phyloP scores from a whole-genome alignment of 2,329 filamentous ascomycete genomes.

The Fusarium temperatum region DNA sequence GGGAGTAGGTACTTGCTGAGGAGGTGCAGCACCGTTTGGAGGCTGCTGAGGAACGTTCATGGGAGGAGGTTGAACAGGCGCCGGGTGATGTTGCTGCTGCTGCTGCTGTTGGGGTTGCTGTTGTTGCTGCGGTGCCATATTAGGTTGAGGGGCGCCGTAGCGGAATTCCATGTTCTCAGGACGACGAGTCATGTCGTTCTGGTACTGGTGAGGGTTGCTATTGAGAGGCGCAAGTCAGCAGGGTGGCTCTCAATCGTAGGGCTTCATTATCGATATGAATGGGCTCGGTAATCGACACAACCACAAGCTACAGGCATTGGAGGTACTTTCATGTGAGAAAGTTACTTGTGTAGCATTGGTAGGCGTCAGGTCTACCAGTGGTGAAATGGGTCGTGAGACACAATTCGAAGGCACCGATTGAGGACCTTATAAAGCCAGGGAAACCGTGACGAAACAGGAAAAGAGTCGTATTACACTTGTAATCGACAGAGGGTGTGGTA shows the following conservation, averaged over 20 bases:
- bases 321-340: slow-evolving; percentile 16
- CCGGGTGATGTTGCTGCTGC: slow-evolving; percentile 50
- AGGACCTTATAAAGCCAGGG: slow-evolving; percentile 4
- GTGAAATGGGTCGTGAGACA: slow-evolving; percentile 29
- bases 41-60: slow-evolving; percentile 57
- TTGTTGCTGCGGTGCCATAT: slow-evolving; percentile 49
- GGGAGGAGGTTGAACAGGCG: slow-evolving; percentile 46
- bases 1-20: slow-evolving; percentile 52
- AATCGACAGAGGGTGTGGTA: slow-evolving; percentile 25
- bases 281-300: slow-evolving; percentile 30
- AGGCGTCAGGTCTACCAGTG: slow-evolving; percentile 27
- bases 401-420: not conserved
- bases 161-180: slow-evolving; percentile 56
- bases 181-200: slow-evolving; percentile 59
- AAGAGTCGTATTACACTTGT: slow-evolving; percentile 29
- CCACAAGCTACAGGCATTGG: slow-evolving; percentile 3
- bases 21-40: slow-evolving; percentile 43
- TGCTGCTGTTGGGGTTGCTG: slow-evolving; percentile 44
- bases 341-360: slow-evolving; percentile 16
- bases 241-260: slow-evolving; percentile 36
- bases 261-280: slow-evolving; percentile 40
- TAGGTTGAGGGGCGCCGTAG: slow-evolving; percentile 52
- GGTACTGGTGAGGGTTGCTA: slow-evolving; percentile 58
- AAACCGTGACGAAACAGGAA: slow-evolving; percentile 26
- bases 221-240: slow-evolving; percentile 44